These are phyloP conservation scores for Cyathus striatus DNA, from an alignment of 768 basidiomycete genomes.

Conservation along the genomic window DNA sequence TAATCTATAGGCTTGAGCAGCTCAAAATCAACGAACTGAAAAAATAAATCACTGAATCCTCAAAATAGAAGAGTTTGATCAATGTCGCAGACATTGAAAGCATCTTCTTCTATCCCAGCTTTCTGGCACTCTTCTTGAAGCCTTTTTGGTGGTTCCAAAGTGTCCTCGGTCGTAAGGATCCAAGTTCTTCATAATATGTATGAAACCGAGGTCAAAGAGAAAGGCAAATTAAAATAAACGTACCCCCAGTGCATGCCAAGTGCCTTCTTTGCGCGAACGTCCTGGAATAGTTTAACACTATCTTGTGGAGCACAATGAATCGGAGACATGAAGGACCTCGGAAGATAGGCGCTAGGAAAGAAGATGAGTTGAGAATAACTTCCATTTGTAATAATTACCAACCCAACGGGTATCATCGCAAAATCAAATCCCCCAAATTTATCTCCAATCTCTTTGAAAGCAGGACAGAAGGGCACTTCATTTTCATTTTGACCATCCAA, in stretches of 20 bases:
- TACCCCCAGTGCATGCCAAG: conserved; percentile 73
- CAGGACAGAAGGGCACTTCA: conserved; percentile 57
- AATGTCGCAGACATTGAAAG: conserved; percentile 53
- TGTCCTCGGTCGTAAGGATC: conserved; percentile 47
- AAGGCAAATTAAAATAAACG: conserved; percentile 11
- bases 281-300: conserved; percentile 61
- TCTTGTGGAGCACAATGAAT: conserved; percentile 67
- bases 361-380: conserved; percentile 6
- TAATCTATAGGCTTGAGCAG: too few relatives aligned
- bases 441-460: conserved; percentile 67
- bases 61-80: conserved; percentile 49
- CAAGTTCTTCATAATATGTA: conserved; percentile 35
- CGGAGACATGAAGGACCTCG: conserved; percentile 50
- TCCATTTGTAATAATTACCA: conserved; percentile 4
- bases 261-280: conserved; percentile 53
- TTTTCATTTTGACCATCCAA: conserved; percentile 41
- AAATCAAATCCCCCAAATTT: conserved; percentile 61
- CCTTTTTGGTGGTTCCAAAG: conserved; percentile 53
- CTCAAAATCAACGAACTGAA: not conserved
- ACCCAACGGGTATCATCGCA: conserved; percentile 59
- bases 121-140: conserved; percentile 49
- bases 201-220: not conserved
- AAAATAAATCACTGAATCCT: too few relatives aligned
- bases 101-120: conserved; percentile 44
- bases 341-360: conserved; percentile 48